Evolutionary conservation across 768 basidiomycete species (phyloP).

Genomic region (Termitomyces sp.): DNA sequence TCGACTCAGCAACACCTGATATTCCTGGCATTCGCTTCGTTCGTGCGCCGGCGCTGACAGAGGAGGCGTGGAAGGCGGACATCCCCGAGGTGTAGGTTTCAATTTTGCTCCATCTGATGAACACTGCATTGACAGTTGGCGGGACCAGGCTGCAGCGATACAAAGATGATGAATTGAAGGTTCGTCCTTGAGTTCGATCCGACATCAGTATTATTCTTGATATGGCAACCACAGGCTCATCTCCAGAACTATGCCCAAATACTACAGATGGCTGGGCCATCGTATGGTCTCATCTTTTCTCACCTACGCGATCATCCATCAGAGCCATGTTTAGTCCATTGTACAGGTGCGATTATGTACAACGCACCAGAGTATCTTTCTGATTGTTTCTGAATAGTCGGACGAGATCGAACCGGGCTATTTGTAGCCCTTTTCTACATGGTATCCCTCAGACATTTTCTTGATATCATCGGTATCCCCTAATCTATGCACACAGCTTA

Average conservation of each 20-base stretch:
- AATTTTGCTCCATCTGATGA: not conserved
- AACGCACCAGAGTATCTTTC: not conserved
- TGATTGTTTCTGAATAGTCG: conserved; percentile 18
- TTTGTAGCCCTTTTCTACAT: conserved; percentile 29
- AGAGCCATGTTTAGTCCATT: conserved; percentile 35
- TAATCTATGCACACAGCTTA: conserved; percentile 21
- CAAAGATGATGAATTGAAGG: not conserved
- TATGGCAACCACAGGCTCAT: conserved; percentile 21
- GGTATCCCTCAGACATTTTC: conserved; percentile 15
- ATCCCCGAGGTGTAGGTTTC: conserved; percentile 16
- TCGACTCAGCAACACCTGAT: conserved; percentile 21
- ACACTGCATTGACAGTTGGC: not conserved
- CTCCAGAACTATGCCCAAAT: conserved; percentile 23
- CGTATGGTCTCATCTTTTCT: conserved; percentile 28
- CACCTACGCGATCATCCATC: conserved; percentile 33
- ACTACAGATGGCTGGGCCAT: conserved; percentile 24
- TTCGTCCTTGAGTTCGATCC: not conserved
- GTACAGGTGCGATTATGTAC: conserved; percentile 28
- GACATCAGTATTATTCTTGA: not conserved
- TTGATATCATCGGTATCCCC: not conserved
- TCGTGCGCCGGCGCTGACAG: conserved; percentile 21
- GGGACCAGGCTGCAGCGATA: not conserved
- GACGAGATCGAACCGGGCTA: conserved; percentile 39
- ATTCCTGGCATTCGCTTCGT: conserved; percentile 28
- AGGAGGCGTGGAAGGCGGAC: conserved; percentile 20